Evolutionary conservation across 1,284 basidiomycete genomes (phyloP).

Genomic region (Ustilago xerochloae): DNA sequence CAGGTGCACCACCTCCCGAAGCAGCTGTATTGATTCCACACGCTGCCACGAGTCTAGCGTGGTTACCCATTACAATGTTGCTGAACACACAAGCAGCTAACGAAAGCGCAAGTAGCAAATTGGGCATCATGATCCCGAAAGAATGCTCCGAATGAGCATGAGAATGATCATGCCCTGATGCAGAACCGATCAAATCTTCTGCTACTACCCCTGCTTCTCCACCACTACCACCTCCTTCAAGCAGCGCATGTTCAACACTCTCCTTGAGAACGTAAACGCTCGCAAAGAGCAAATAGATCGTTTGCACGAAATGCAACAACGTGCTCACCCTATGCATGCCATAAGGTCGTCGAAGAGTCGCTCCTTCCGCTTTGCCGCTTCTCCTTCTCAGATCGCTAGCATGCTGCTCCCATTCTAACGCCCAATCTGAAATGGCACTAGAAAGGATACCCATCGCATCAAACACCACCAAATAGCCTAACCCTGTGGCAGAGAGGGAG

Average conservation of each 20-base stretch:
- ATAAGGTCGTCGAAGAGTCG: conserved; percentile 36
- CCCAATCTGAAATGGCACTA: conserved; percentile 45
- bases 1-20: conserved; percentile 29
- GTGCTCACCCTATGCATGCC: conserved; percentile 81
- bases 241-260: conserved; percentile 73
- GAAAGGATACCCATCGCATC: conserved; percentile 74
- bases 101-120: conserved; percentile 42
- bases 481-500: conserved; percentile 84
- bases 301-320: conserved; percentile 84
- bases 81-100: conserved; percentile 49
- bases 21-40: conserved; percentile 64
- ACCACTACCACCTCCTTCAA: conserved; percentile 46
- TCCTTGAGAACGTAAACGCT: conserved; percentile 94
- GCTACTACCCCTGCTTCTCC: neutral
- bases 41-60: conserved; percentile 60
- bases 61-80: conserved; percentile 62
- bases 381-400: conserved; percentile 27
- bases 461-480: conserved; percentile 96
- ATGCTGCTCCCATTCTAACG: conserved; percentile 42
- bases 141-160: conserved; percentile 52
- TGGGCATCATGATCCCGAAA: conserved; percentile 53
- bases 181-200: conserved; percentile 24
- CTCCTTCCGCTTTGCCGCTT: conserved; percentile 27
- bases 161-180: conserved; percentile 42
- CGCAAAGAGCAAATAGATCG: conserved; percentile 88